Evolutionary conservation across 2,329 filamentous ascomycete genomes (phyloP), one percentile per base, ranked within the genome.

Genomic region (Fusarium secorum): DNA sequence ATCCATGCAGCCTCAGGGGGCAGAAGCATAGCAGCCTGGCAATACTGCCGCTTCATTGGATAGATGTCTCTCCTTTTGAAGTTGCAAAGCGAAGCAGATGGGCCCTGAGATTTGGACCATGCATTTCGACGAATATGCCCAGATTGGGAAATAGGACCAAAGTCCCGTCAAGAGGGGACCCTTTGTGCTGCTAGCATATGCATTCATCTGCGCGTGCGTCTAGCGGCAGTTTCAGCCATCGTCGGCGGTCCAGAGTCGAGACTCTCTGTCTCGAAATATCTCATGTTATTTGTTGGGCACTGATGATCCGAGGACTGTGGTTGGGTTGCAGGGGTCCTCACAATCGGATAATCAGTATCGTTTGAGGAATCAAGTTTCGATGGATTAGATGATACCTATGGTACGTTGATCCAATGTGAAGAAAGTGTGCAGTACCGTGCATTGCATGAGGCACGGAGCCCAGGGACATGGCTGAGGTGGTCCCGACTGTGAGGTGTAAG

Each of bases 121-220:
- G 49, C 35, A 53, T 64, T 71, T 75, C 73, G 73, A 74, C 26
- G 52, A 39, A 74, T 75, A 75, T 75, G 54, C 20, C 73, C 62
- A 24, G 9, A 64, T 75, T 60, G 51, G 73, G 73, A 51, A 24
- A 66, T 36, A 63, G 28, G 36, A 71, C 68, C 68, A 71, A 71
- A 71, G 68, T 68, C 48, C 68, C 58, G 35, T 45, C 39, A 35
- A 36, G 30, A 46, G 56, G 52, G 53, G 67, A 64, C 68, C 68
- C 68, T 68, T 54, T 71, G 64, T 49, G 54, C 58, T 67, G 66
- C 38, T 59, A 59, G 56, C 54, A 64, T 55, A 64, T 60, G 53
- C 52, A 56, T 41, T 46, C 42, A 8, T 35, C 33, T 65, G 33
- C n/a, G 32, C 38, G 44, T 65, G 36, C 53, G 32, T n/a, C 51